Base-by-base conservation (phyloP, 2,329 filamentous ascomycete species). In the Phoma sp. region DNA sequence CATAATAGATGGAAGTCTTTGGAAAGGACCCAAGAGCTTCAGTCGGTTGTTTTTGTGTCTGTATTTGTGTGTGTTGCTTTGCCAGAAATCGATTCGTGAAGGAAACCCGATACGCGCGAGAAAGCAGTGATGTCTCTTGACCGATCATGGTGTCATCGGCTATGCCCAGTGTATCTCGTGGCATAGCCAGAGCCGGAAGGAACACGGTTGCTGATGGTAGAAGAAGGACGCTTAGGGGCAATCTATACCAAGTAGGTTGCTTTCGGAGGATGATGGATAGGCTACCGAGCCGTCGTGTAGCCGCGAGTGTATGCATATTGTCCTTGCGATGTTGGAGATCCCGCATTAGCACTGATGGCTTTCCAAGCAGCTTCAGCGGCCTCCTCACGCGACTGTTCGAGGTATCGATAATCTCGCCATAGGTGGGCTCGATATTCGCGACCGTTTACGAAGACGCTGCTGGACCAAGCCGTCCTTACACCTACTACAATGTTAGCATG, bases 321-420 rank as follows among this genome's bases (percentile, higher is more conserved):
- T 30, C 32, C 53, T 42, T 65, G 63, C 20, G 48, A 42, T 26
- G 56, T 53, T 36, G 39, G 34, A 40, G 51, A 42, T 6, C 30
- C 38, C 12, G 17, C 18, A 14, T 53, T 10, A 38, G 25, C 50
- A 42, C 43, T 67, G 54, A 73, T 59, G 17, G 68, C 58, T 48
- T 71, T 73, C 65, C 66, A 72, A 3, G 71, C 71, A 7, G 72
- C 61, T 46, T 74, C 70, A 37, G 71, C 71, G 20, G 71, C 71
- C 42, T 74, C 71, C 62, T 74, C 71, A 49, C 69, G 69, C 47
- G 68, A 74, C 42, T 73, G 71, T 39, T 71, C 69, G 50, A 74
- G 68, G 57, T 64, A 74, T 29, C 70, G 68, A 47, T 73, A 73
- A 51, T 74, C 71, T 60, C 71, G 67, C 70, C 70, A 74, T 29